Evolutionary conservation across 768 basidiomycete species (phyloP).

Genomic region (Lactifluus subvellereus): DNA sequence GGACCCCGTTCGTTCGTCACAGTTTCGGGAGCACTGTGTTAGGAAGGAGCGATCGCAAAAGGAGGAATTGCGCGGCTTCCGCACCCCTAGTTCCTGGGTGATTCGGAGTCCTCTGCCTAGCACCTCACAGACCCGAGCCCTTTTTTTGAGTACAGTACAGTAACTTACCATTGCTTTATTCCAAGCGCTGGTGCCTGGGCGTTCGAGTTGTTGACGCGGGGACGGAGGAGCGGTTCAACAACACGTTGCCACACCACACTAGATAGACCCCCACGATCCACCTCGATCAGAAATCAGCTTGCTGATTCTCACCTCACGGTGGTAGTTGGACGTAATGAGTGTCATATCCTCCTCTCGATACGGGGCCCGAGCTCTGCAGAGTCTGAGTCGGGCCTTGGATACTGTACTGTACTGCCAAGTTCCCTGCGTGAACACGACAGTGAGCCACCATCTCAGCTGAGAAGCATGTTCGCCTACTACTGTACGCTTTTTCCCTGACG

Average conservation of each 20-base stretch:
- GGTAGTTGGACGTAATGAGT: background rate
- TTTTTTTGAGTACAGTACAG: background rate
- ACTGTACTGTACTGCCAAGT: slow-evolving; percentile 4
- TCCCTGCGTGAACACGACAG: background rate
- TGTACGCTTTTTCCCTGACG: slow-evolving; percentile 2
- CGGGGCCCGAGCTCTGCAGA: background rate
- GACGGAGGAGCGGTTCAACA: slow-evolving; percentile 2
- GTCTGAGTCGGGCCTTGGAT: background rate
- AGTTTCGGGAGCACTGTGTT: background rate
- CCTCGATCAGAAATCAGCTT: slow-evolving; percentile 21
- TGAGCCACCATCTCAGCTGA: background rate
- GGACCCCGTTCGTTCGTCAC: background rate
- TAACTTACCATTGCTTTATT: background rate
- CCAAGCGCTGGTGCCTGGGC: background rate
- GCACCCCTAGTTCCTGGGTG: background rate
- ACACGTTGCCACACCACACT: slow-evolving; percentile 13
- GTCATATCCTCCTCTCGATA: slow-evolving; percentile 9
- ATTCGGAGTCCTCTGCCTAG: background rate
- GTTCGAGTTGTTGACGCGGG: background rate
- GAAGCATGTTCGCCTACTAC: background rate
- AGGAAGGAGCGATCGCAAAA: slow-evolving; percentile 11
- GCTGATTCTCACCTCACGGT: slow-evolving; percentile 12
- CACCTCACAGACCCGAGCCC: background rate
- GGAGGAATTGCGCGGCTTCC: background rate
- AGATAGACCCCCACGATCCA: background rate